Conservation (phyloP, 1,139 yeast genomes). For the Protomyces lactucae-debilis region DNA sequence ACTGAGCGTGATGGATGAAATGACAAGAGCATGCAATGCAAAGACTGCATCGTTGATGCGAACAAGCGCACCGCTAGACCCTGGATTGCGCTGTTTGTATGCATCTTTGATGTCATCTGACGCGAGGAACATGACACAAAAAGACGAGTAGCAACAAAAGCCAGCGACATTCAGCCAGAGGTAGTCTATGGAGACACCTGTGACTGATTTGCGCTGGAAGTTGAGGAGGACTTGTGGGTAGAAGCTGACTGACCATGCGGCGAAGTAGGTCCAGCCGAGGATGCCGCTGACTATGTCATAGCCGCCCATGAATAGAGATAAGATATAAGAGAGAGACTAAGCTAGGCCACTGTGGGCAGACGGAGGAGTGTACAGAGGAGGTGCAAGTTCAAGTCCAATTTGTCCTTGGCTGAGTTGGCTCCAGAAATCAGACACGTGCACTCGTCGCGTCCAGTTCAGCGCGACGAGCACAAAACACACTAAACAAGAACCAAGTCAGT, state of each 20-base stretch:
- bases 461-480: too few relatives aligned
- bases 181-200: constrained; percentile 16
- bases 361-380: too few relatives aligned
- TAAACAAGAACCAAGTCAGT: too few relatives aligned
- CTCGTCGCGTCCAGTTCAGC: too few relatives aligned
- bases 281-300: constrained; percentile 1
- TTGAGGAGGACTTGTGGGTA: constrained; percentile 23
- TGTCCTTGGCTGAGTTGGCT: too few relatives aligned
- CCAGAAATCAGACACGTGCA: too few relatives aligned
- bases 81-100: constrained; percentile 7
- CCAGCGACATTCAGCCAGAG: constrained; percentile 15
- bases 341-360: too few relatives aligned
- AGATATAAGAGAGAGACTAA: too few relatives aligned
- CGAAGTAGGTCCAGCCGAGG: constrained; percentile 16
- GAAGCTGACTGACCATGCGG: constrained; percentile 22
- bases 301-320: neutral
- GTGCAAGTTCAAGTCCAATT: too few relatives aligned
- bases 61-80: constrained; percentile 4
- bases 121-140: neutral
- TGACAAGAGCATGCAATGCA: constrained; percentile 15
- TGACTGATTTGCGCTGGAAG: constrained; percentile 9
- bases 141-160: constrained; percentile 12
- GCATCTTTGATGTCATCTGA: constrained; percentile 8
- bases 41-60: constrained; percentile 24
- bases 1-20: constrained; percentile 15